Evolutionary conservation across 257 asterid genomes (phyloP).

Genomic region (Nicotiana sylvestris): DNA sequence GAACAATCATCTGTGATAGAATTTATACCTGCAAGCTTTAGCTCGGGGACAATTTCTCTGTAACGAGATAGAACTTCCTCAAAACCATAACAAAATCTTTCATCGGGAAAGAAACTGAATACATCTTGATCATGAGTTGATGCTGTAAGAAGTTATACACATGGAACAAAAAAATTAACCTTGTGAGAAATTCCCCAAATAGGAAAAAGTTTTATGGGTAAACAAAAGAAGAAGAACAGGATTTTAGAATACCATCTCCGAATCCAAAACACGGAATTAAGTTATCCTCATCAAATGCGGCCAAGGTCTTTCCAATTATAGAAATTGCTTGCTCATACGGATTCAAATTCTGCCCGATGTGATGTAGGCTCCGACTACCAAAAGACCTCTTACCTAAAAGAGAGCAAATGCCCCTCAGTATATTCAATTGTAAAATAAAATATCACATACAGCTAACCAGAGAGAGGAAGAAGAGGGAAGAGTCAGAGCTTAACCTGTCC

Average conservation of each 20-base stretch:
- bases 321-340: conserved; percentile 93
- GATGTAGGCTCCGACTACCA: conserved; percentile 68
- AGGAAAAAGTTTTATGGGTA: neutral
- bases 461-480: neutral
- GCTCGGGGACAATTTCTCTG: conserved; percentile 66
- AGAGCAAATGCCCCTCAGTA: conserved; percentile 23
- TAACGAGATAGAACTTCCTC: conserved; percentile 80
- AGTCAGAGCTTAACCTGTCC: conserved; percentile 65
- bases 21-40: conserved; percentile 75
- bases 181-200: neutral
- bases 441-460: neutral
- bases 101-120: conserved; percentile 73
- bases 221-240: neutral
- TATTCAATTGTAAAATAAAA: conserved; percentile 7
- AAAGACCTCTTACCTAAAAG: conserved; percentile 67
- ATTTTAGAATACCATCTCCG: conserved; percentile 66
- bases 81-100: conserved; percentile 76
- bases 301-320: conserved; percentile 87
- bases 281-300: conserved; percentile 88
- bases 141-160: conserved; percentile 41
- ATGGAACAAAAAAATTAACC: conserved; percentile 9
- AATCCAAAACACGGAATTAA: conserved; percentile 94
- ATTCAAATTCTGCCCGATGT: conserved; percentile 55
- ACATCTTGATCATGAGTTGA: conserved; percentile 89
- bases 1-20: conserved; percentile 6